phyloP scores from a whole-genome alignment of 345 rosid species.

The Camelina sativa region DNA sequence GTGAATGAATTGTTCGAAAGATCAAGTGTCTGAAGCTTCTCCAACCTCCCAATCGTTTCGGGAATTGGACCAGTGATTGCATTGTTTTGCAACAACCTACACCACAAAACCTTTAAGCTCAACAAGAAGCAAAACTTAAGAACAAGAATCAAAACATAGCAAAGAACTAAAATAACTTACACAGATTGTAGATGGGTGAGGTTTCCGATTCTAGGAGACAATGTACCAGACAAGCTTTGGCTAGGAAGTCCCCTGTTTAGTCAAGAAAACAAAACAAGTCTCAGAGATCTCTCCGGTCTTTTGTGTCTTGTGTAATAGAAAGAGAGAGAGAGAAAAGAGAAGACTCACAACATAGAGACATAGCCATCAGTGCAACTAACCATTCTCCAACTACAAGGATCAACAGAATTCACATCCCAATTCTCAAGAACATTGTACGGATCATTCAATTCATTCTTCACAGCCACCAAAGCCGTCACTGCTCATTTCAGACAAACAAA shows the following conservation, averaged over 20 bases:
- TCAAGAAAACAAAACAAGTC: conserved; percentile 19
- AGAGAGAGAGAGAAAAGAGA: neutral
- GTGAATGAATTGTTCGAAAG: conserved; percentile 84
- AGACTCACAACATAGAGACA: conserved; percentile 88
- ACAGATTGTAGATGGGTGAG: conserved; percentile 83
- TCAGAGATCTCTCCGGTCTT: conserved; percentile 11
- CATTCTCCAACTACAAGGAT: conserved; percentile 99
- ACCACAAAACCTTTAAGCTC: conserved; percentile 28
- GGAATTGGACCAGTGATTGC: conserved; percentile 88
- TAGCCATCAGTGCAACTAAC: conserved; percentile 89
- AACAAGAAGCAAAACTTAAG: conserved; percentile 17
- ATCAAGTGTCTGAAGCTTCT: conserved; percentile 87
- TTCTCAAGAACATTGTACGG: conserved; percentile 91
- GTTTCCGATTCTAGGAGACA: conserved; percentile 86
- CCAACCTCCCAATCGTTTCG: conserved; percentile 75
- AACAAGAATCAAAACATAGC: conserved; percentile 7
- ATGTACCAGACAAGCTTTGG: conserved; percentile 90
- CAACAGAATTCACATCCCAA: conserved; percentile 97
- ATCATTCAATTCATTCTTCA: conserved; percentile 77
- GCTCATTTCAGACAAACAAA: conserved; percentile 49
- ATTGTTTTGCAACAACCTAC: conserved; percentile 96
- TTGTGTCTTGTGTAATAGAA: neutral
- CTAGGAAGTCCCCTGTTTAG: conserved; percentile 88
- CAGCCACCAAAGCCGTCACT: conserved; percentile 92
- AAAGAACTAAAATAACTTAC: conserved; percentile 54